These are phyloP conservation scores for Allantophomopsis lycopodina DNA, from an alignment of 2,329 filamentous ascomycete species.

Conservation along the genomic window DNA sequence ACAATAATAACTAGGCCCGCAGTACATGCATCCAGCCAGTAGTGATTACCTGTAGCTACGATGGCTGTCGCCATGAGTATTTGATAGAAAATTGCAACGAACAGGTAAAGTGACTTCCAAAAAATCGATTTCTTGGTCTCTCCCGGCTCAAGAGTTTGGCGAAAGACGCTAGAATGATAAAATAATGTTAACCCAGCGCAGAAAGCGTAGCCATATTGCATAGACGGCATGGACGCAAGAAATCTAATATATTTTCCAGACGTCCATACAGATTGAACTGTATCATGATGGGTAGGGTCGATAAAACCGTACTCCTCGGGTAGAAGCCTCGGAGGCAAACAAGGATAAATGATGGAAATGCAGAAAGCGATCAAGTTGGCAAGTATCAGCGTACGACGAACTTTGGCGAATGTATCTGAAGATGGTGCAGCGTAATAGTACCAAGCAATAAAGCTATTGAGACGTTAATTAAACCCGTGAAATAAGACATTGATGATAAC, in stretches of 20 bases:
- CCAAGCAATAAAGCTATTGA: slow-evolving; percentile 42
- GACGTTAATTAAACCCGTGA: background rate
- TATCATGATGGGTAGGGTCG: slow-evolving; percentile 32
- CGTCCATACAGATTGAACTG: slow-evolving; percentile 35
- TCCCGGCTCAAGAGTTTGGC: slow-evolving; percentile 21
- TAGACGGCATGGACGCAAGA: slow-evolving; percentile 34
- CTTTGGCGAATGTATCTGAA: slow-evolving; percentile 27
- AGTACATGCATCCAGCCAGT: slow-evolving; percentile 34
- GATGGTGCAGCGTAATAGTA: slow-evolving; percentile 45
- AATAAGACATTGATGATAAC: too few relatives aligned
- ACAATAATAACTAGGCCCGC: slow-evolving; percentile 30
- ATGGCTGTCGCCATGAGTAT: slow-evolving; percentile 31
- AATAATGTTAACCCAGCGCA: slow-evolving; percentile 35
- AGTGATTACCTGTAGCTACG: slow-evolving; percentile 40
- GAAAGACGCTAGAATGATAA: slow-evolving; percentile 34
- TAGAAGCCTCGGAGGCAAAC: slow-evolving; percentile 36
- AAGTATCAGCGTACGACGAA: slow-evolving; percentile 33
- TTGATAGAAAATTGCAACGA: slow-evolving; percentile 29
- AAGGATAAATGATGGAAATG: slow-evolving; percentile 36
- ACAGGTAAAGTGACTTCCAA: slow-evolving; percentile 27
- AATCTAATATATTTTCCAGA: slow-evolving; percentile 34
- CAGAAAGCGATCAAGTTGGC: slow-evolving; percentile 38
- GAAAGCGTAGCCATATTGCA: slow-evolving; percentile 41
- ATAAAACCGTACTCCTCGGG: slow-evolving; percentile 33
- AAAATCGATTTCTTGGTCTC: slow-evolving; percentile 25